Evolutionary conservation across 2,329 filamentous ascomycete species (phyloP).

Genomic region (Aureobasidium sp.): DNA sequence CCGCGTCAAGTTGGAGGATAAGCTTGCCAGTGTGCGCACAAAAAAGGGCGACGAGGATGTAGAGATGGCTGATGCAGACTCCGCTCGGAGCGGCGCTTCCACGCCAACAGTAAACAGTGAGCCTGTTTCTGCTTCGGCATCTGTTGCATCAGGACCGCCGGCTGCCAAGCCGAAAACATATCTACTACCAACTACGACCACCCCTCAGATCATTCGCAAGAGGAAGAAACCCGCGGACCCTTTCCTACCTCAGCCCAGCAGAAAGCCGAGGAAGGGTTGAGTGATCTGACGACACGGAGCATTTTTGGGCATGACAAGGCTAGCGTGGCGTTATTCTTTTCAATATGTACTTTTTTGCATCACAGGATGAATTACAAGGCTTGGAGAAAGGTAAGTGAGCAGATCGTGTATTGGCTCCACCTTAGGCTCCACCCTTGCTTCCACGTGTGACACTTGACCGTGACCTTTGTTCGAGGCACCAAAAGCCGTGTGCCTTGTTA

Average conservation of each 20-base stretch:
- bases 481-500: neutral
- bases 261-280: slow-evolving; percentile 5
- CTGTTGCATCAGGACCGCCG: neutral
- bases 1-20: slow-evolving; percentile 16
- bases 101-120: slow-evolving; percentile 5
- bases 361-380: neutral
- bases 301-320: neutral
- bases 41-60: slow-evolving; percentile 19
- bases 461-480: slow-evolving; percentile 11
- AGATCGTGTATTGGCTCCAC: slow-evolving; percentile 1
- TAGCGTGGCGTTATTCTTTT: neutral
- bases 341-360: neutral
- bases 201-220: slow-evolving; percentile 16
- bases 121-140: neutral
- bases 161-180: slow-evolving; percentile 1
- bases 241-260: slow-evolving; percentile 22
- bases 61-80: slow-evolving; percentile 25
- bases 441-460: slow-evolving; percentile 8
- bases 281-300: neutral
- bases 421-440: slow-evolving; percentile 4
- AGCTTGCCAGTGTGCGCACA: slow-evolving; percentile 23
- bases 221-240: slow-evolving; percentile 21
- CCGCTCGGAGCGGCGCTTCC: slow-evolving; percentile 11
- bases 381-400: slow-evolving; percentile 9
- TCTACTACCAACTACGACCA: neutral